These are phyloP conservation scores for Turritis glabra DNA, from an alignment of 345 rosid genomes.

Conservation along the genomic window DNA sequence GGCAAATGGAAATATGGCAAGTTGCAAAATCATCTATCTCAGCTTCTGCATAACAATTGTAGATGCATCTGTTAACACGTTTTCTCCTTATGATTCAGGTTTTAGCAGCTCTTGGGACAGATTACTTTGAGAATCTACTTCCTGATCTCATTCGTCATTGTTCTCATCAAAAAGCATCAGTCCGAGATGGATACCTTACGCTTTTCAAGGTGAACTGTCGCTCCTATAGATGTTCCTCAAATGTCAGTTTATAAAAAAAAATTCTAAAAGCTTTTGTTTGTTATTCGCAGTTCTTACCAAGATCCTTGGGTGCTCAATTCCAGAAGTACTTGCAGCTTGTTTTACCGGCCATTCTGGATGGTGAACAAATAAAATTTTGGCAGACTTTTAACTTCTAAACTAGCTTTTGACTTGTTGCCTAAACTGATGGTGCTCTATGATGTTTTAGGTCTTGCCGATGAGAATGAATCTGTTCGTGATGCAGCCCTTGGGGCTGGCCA, in stretches of 20 bases:
- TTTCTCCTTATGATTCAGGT: conserved; percentile 53
- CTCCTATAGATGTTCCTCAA: background rate
- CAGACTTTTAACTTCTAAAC: conserved; percentile 15
- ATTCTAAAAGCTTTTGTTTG: conserved; percentile 23
- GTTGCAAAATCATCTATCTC: background rate
- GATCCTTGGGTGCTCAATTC: conserved; percentile 91
- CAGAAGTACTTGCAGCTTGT: conserved; percentile 95
- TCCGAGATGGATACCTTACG: conserved; percentile 97
- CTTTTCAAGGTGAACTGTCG: conserved; percentile 74
- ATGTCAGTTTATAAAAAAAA: background rate
- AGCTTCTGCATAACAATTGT: conserved; percentile 2
- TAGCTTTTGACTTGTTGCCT: conserved; percentile 19
- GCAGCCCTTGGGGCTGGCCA: conserved; percentile 99
- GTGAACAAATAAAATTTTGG: conserved; percentile 40
- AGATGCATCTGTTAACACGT: conserved; percentile 2
- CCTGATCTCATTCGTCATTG: conserved; percentile 92
- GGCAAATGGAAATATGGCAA: background rate
- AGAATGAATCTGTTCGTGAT: conserved; percentile 98
- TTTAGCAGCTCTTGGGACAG: conserved; percentile 89
- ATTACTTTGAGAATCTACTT: conserved; percentile 75
- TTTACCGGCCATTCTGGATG: conserved; percentile 94
- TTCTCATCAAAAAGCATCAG: conserved; percentile 90
- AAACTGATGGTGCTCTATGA: conserved; percentile 22
- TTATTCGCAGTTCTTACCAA: conserved; percentile 76
- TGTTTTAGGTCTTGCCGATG: conserved; percentile 91